phyloP scores from a whole-genome alignment of 352 stramenopile species.

The Globisporangium iwayamae region DNA sequence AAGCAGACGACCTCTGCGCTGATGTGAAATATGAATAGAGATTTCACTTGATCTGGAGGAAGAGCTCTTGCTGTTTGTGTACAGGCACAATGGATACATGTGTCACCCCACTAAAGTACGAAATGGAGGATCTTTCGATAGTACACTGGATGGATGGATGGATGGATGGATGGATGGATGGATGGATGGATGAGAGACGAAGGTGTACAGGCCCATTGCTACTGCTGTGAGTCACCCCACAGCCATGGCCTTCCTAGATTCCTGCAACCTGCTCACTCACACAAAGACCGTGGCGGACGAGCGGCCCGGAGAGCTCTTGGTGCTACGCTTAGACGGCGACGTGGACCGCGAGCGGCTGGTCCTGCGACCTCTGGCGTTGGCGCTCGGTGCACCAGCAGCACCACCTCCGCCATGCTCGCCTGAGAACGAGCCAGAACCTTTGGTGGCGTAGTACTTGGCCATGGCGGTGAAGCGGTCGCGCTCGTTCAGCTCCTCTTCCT shows the following conservation, averaged over 20 bases:
- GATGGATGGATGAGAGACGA: background rate
- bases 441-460: slow-evolving; percentile 15
- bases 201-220: background rate
- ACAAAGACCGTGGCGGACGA: background rate
- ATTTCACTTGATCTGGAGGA: too few relatives aligned
- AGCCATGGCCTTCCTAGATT: too few relatives aligned
- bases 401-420: background rate
- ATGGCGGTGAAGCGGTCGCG: slow-evolving; percentile 18
- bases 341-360: slow-evolving; percentile 17
- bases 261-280: background rate
- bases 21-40: too few relatives aligned
- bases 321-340: slow-evolving; percentile 18
- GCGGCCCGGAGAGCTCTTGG: slow-evolving; percentile 11
- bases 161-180: too few relatives aligned
- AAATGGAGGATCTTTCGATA: background rate
- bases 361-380: background rate
- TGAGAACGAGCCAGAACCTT: slow-evolving; percentile 5
- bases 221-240: background rate
- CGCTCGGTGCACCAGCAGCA: background rate
- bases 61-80: too few relatives aligned
- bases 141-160: too few relatives aligned
- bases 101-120: background rate
- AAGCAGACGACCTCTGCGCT: too few relatives aligned
- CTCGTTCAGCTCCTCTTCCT: slow-evolving; percentile 23
- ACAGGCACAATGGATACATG: too few relatives aligned